Evolutionary conservation across 305 asterid species (phyloP).

Genomic region (Salvia sclarea): DNA sequence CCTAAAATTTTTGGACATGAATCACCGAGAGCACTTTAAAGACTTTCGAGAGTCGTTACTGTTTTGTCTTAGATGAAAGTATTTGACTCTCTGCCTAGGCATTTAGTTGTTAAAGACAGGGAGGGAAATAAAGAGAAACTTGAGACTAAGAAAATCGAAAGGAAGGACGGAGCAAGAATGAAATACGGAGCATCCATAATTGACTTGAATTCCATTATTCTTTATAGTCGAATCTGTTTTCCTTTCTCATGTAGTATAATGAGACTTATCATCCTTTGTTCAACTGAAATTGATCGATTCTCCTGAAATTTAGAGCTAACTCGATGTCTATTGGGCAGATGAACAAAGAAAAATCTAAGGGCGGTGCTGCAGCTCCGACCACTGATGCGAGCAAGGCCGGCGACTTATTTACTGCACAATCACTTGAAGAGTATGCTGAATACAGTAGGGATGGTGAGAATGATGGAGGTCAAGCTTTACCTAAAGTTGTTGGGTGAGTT

Average conservation of each 20-base stretch:
- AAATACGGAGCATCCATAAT: neutral
- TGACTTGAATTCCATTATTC: neutral
- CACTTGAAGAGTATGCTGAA: conserved; percentile 58
- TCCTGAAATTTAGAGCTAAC: conserved; percentile 10
- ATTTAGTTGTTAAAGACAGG: too few species aligned
- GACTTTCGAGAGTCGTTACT: neutral
- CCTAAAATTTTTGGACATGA: neutral
- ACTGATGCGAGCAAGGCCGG: conserved; percentile 52
- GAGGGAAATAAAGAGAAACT: too few species aligned
- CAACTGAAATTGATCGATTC: neutral
- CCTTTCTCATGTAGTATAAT: neutral
- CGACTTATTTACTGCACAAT: conserved; percentile 45
- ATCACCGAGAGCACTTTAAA: neutral
- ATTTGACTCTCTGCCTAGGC: neutral
- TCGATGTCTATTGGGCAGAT: conserved; percentile 50
- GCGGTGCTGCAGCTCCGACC: conserved; percentile 37
- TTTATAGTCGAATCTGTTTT: neutral
- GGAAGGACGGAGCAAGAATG: neutral
- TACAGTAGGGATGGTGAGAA: conserved; percentile 42
- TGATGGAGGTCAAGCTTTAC: conserved; percentile 33
- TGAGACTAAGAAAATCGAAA: too few species aligned
- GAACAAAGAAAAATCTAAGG: conserved; percentile 64
- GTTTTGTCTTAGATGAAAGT: neutral
- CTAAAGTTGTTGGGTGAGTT: conserved; percentile 28
- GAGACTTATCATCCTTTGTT: neutral